A percentile compares a stretch with the other conserved stretches of the same genome.
These are phyloP conservation scores for Yamadazyma phyllophila DNA, from an alignment of 805 yeast species.

Conservation along the genomic window DNA sequence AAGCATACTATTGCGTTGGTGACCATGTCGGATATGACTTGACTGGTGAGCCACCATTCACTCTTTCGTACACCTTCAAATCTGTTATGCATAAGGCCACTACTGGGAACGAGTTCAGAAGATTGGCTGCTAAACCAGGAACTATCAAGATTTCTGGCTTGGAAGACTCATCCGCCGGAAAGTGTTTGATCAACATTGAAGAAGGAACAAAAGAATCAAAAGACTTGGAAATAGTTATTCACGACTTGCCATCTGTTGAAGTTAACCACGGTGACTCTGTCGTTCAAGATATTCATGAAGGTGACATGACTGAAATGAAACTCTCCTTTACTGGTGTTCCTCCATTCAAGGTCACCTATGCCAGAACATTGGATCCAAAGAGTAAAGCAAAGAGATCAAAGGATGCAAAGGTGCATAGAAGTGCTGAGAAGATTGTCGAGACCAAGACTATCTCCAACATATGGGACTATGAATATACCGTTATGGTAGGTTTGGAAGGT, in stretches of 20 bases:
- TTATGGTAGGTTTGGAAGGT: slow-evolving; percentile 83
- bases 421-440: slow-evolving; percentile 18
- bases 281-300: slow-evolving; percentile 86
- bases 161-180: slow-evolving; percentile 68
- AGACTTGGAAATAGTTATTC: slow-evolving; percentile 31
- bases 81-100: slow-evolving; percentile 56
- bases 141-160: slow-evolving; percentile 61
- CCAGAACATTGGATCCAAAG: slow-evolving; percentile 47
- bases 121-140: slow-evolving; percentile 87
- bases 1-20: slow-evolving; percentile 73
- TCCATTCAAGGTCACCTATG: slow-evolving; percentile 85
- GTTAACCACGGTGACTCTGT: slow-evolving; percentile 74
- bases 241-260: slow-evolving; percentile 70
- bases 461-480: slow-evolving; percentile 63
- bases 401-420: slow-evolving; percentile 15
- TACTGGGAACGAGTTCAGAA: slow-evolving; percentile 46
- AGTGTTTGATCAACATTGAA: slow-evolving; percentile 66
- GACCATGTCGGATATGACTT: slow-evolving; percentile 77
- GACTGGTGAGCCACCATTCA: slow-evolving; percentile 79
- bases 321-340: slow-evolving; percentile 86
- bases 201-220: slow-evolving; percentile 28
- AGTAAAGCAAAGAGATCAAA: slow-evolving; percentile 33
- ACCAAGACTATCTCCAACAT: slow-evolving; percentile 59
- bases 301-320: slow-evolving; percentile 85
- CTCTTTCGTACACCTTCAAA: slow-evolving; percentile 71